These are phyloP conservation scores for Colletotrichum coccodes DNA, from an alignment of 2,329 filamentous ascomycete species.

Conservation along the genomic window DNA sequence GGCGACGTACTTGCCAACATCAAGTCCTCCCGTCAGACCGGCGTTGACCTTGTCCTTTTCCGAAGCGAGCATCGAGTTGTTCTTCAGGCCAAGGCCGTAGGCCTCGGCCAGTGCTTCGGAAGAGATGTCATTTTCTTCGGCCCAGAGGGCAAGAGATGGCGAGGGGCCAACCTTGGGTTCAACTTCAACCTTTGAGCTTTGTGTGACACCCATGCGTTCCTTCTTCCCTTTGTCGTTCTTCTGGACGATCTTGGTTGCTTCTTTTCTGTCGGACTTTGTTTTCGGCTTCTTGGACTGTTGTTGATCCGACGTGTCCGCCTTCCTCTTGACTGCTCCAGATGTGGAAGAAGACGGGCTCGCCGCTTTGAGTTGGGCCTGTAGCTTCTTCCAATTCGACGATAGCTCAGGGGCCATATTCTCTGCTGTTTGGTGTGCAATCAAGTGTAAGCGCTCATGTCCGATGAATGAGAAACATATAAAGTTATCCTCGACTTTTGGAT, in stretches of 20 bases:
- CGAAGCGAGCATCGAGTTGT: constrained; percentile 59
- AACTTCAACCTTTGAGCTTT: constrained; percentile 57
- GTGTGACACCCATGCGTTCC: constrained; percentile 64
- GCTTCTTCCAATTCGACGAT: constrained; percentile 82
- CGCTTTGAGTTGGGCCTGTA: constrained; percentile 71
- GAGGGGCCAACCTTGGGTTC: constrained; percentile 53
- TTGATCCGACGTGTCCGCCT: constrained; percentile 45
- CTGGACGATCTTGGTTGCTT: constrained; percentile 32
- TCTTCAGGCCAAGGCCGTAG: constrained; percentile 65
- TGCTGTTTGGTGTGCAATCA: not conserved
- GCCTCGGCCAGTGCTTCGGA: constrained; percentile 69
- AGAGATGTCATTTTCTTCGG: constrained; percentile 69
- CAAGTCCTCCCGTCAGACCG: constrained; percentile 68
- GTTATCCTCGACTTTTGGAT: not conserved
- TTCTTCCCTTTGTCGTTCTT: constrained; percentile 39
- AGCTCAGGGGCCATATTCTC: constrained; percentile 57
- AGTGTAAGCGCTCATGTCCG: not conserved
- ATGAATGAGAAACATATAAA: not conserved
- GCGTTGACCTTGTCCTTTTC: constrained; percentile 68
- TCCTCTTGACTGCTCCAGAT: constrained; percentile 50
- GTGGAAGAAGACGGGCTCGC: constrained; percentile 47
- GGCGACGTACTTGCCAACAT: constrained; percentile 89
- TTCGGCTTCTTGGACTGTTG: constrained; percentile 44
- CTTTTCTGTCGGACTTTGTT: constrained; percentile 22
- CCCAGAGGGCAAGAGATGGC: constrained; percentile 68